Base-by-base conservation (phyloP, 1,284 basidiomycete species). In the Ceratobasidium sp. region DNA sequence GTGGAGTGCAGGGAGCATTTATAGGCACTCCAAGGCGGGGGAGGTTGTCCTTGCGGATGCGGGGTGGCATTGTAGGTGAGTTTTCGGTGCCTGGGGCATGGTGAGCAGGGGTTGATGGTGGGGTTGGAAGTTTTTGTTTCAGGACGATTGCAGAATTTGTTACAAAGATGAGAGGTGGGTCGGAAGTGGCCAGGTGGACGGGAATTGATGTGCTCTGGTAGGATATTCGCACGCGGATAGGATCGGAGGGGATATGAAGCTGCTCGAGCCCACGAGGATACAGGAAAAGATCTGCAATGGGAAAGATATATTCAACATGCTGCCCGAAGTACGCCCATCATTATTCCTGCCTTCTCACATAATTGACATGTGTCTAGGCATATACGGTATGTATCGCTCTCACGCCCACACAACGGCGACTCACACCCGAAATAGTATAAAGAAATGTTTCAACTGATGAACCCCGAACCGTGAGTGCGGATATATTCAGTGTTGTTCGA, bases 151-250 rank as follows among this genome's bases (percentile, higher is more conserved):
- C 83, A 1, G 89, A 91, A 79, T 90, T 88, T 75, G 80, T 85
- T 16, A 83, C 85, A 78, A 90, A 90, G 82, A 90, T 90, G 88
- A 82, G 81, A 66, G 81, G 71, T 75, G 65, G 13, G 37, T 37
- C 29, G 39, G 39, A 13, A 13, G 41, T 22, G 37, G n/a, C 22
- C 22, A 22, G 9, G 37, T 48, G 58, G 41, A 53, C 14, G 37
- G 37, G 27, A 51, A 31, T 49, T 59, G 24, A 68, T 27, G 29
- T 24, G 24, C n/a, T 24, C 58, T 58, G 66, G 46, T 76, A 78
- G 86, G 88, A 0, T 90, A 88, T 80, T 90, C 88, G 6, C 90
- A 91, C 82, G 84, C 87, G 24, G 89, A 91, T 76, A 86, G 89
- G 34, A 86, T 91, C 27, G 88, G 80, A 16, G 78, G 86, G 39